Evolutionary conservation across 371 early-diverging fungal genomes (phyloP).

Genomic region (Cokeromyces recurvatus): DNA sequence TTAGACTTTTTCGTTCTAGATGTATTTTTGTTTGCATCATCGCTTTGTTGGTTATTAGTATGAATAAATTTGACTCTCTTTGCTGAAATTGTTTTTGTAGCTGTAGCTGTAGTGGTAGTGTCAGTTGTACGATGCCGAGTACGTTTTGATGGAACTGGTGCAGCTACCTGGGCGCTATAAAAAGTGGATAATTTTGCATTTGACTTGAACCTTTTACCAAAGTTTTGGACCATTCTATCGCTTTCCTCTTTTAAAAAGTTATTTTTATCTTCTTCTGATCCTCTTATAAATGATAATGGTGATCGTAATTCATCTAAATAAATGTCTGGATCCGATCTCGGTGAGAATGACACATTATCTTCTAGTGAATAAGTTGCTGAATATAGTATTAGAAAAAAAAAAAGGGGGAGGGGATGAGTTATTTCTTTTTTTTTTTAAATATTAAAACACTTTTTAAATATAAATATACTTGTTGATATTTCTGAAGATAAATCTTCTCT

Average conservation of each 20-base stretch:
- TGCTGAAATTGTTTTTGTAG: no score
- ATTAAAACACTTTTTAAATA: no score
- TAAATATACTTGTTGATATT: no score
- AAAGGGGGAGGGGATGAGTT: no score
- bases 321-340: slow-evolving; percentile 11
- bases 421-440: no score
- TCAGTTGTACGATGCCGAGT: background rate
- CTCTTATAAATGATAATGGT: slow-evolving; percentile 12
- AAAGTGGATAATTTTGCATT: slow-evolving; percentile 6
- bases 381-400: no score
- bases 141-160: slow-evolving; percentile 11
- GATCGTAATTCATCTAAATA: slow-evolving; percentile 16
- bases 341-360: slow-evolving; percentile 5
- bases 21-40: no score
- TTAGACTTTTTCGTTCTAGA: background rate
- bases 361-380: background rate
- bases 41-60: background rate
- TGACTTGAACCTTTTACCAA: slow-evolving; percentile 1
- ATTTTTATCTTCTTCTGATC: slow-evolving; percentile 1
- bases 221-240: background rate
- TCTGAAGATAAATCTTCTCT: no score
- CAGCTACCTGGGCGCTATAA: slow-evolving; percentile 4
- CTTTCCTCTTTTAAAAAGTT: slow-evolving; percentile 3
- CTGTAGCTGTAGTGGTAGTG: background rate
- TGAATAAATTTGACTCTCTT: no score